These are phyloP conservation scores for Litchi chinensis DNA, from an alignment of 345 rosid species.

Conservation along the genomic window DNA sequence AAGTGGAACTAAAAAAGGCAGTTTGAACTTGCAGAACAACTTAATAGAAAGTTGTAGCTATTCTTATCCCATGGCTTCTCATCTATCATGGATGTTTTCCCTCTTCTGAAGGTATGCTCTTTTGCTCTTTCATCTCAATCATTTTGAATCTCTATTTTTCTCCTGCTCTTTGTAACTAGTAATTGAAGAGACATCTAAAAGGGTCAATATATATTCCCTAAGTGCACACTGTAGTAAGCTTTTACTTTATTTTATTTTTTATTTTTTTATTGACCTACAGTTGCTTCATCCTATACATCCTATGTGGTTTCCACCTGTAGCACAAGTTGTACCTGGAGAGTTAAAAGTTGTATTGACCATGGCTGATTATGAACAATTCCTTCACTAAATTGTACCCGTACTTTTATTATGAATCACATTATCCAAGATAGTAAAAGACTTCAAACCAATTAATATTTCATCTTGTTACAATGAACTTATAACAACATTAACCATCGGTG, in stretches of 20 bases:
- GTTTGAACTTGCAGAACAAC: no score
- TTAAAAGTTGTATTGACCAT: constrained; percentile 80
- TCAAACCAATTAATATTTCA: no score
- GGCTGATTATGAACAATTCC: constrained; percentile 63
- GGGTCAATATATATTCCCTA: neutral
- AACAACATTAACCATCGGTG: no score
- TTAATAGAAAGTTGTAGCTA: no score
- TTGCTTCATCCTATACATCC: constrained; percentile 82
- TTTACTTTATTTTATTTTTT: no score
- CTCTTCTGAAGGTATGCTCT: constrained; percentile 76
- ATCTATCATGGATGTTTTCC: no score
- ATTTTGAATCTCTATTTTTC: constrained; percentile 8
- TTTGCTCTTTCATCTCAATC: constrained; percentile 6
- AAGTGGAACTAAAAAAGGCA: no score
- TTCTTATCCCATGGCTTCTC: no score
- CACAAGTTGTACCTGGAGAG: constrained; percentile 65
- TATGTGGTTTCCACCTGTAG: constrained; percentile 81
- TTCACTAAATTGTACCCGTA: no score
- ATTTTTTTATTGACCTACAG: constrained; percentile 55
- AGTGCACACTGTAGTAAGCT: constrained; percentile 16
- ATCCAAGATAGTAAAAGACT: no score
- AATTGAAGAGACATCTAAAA: neutral
- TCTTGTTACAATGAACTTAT: no score
- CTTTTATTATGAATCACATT: no score
- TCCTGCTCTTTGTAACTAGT: neutral